These are phyloP conservation scores for Mariannaea sp. DNA, from an alignment of 2,329 filamentous ascomycete species.

Conservation along the genomic window DNA sequence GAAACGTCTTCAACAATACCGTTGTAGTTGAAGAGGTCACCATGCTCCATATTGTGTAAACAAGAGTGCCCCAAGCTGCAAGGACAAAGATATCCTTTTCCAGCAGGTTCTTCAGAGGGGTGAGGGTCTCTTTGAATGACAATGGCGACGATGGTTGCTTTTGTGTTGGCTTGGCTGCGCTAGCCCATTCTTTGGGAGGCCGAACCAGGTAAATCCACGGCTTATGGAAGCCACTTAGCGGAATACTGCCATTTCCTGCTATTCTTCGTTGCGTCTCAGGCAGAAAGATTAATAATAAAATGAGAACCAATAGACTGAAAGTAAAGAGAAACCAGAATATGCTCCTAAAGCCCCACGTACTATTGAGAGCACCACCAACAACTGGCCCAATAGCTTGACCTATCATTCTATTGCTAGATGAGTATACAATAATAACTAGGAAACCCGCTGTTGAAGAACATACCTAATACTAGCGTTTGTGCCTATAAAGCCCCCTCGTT, in stretches of 20 bases:
- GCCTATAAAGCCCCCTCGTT: slow-evolving; percentile 38
- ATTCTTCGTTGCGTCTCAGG: slow-evolving; percentile 13
- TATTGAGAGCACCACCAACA: slow-evolving; percentile 11
- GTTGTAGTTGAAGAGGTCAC: slow-evolving; percentile 10
- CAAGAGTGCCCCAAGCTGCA: slow-evolving; percentile 4
- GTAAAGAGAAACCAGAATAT: slow-evolving; percentile 14
- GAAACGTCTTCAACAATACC: slow-evolving; percentile 5
- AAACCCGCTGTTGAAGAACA: not conserved
- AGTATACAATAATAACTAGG: not conserved
- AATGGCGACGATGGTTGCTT: not conserved
- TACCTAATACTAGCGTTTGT: slow-evolving; percentile 42
- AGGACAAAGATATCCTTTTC: slow-evolving; percentile 13
- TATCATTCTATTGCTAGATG: not conserved
- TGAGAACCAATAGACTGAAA: not conserved
- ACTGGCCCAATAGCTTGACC: slow-evolving; percentile 15
- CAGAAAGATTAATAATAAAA: slow-evolving; percentile 1
- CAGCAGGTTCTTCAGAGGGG: slow-evolving; percentile 7
- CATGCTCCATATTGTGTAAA: slow-evolving; percentile 18
- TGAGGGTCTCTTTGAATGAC: not conserved
- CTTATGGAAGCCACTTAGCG: slow-evolving; percentile 8
- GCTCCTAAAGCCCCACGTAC: slow-evolving; percentile 7
- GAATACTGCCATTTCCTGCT: slow-evolving; percentile 11
- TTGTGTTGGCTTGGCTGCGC: not conserved
- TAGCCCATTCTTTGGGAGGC: slow-evolving; percentile 1
- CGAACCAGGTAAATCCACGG: slow-evolving; percentile 2